phyloP scores from a whole-genome alignment of 768 basidiomycete genomes.

The Dentipellis sp. region DNA sequence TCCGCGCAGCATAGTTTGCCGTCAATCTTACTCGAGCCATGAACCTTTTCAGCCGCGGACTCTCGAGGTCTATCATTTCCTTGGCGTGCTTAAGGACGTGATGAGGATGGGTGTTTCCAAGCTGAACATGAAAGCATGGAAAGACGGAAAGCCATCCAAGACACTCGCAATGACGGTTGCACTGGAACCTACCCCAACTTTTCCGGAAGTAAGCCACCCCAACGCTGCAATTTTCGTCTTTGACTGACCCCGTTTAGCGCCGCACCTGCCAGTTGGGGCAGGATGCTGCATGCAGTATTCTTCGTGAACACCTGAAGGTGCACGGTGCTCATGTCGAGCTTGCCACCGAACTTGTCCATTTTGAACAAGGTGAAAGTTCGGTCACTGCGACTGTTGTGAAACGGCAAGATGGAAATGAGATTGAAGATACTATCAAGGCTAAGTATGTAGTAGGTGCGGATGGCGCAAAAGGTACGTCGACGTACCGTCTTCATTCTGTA shows the following conservation, averaged over 20 bases:
- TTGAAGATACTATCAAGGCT: neutral
- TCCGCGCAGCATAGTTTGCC: neutral
- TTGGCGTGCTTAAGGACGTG: slow-evolving; percentile 1
- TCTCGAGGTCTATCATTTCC: slow-evolving; percentile 2
- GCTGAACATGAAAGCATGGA: neutral
- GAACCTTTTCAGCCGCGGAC: neutral
- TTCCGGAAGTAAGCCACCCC: neutral
- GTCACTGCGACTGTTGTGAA: neutral
- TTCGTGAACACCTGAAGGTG: neutral
- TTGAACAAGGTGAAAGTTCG: neutral
- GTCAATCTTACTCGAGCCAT: neutral
- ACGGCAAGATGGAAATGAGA: neutral
- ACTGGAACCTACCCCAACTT: neutral
- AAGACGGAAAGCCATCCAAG: neutral
- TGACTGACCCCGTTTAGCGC: neutral
- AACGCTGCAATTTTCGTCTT: neutral
- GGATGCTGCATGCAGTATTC: neutral
- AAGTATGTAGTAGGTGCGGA: slow-evolving; percentile 5
- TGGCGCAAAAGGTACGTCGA: slow-evolving; percentile 2
- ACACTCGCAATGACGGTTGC: neutral
- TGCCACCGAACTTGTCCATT: neutral
- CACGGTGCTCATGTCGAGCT: neutral
- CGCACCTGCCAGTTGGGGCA: neutral
- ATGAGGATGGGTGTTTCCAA: neutral
- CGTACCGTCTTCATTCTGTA: neutral